Evolutionary conservation across 2,329 filamentous ascomycete genomes (phyloP).

Genomic region (Grosmannia huntii): DNA sequence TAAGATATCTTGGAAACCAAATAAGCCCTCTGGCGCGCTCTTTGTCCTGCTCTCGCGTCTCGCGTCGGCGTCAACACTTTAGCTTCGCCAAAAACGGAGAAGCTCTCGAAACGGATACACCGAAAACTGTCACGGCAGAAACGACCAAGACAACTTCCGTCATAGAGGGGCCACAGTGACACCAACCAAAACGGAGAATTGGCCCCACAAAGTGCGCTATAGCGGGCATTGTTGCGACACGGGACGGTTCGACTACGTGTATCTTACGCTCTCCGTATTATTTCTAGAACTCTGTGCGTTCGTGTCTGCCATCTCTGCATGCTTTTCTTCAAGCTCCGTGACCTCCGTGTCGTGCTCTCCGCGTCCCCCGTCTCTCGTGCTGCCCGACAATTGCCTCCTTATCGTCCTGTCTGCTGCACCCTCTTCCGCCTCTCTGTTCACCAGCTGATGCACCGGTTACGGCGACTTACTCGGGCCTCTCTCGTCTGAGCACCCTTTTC

Average conservation of each 20-base stretch:
- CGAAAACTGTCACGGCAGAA: not conserved
- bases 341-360: not conserved
- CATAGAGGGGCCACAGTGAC: not conserved
- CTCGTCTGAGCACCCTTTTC: not conserved
- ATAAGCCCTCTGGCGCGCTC: not conserved
- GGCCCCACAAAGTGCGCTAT: not conserved
- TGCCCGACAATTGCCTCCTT: not conserved
- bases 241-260: not conserved
- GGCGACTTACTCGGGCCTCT: not conserved
- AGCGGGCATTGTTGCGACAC: not conserved
- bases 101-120: not conserved
- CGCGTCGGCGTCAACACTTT: not conserved
- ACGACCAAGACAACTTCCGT: not conserved
- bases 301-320: not conserved
- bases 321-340: slow-evolving; percentile 1
- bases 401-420: not conserved
- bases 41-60: not conserved
- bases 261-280: not conserved
- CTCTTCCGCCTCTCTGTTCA: not conserved
- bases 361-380: not conserved
- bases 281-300: not conserved
- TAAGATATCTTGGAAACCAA: not conserved
- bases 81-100: not conserved
- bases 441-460: not conserved
- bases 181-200: not conserved